phyloP scores from a whole-genome alignment of 805 yeast genomes.

The Suhomyces sp. region DNA sequence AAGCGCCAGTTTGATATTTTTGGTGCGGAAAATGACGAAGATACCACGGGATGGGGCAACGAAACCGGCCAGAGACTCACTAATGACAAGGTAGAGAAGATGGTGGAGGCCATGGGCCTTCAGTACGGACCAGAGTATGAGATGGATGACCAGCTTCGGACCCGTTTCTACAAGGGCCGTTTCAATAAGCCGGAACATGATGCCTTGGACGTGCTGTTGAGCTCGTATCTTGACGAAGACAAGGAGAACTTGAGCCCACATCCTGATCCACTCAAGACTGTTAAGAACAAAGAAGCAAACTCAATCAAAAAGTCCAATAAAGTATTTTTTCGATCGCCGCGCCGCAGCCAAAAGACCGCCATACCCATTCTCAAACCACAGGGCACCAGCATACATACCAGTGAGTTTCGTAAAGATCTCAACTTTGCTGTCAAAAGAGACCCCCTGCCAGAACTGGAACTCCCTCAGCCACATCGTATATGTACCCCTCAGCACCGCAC shows the following conservation, averaged over 20 bases:
- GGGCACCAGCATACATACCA: conserved; percentile 14
- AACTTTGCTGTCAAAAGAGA: conserved; percentile 11
- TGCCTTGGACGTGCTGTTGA: conserved; percentile 34
- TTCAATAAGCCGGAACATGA: conserved; percentile 22
- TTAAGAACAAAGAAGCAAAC: conserved; percentile 10
- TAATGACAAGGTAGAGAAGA: conserved; percentile 37
- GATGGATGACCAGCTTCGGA: conserved; percentile 33
- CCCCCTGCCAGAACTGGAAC: conserved; percentile 5
- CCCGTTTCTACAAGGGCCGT: conserved; percentile 34
- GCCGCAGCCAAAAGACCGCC: conserved; percentile 12
- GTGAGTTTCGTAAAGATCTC: neutral
- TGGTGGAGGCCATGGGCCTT: conserved; percentile 29
- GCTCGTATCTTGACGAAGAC: conserved; percentile 20
- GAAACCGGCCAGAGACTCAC: conserved; percentile 21
- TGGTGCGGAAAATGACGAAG: conserved; percentile 13
- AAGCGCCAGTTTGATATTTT: conserved; percentile 6
- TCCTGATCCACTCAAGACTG: conserved; percentile 25
- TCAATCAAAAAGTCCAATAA: conserved; percentile 21
- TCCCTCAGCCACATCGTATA: conserved; percentile 36
- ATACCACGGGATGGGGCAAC: conserved; percentile 9
- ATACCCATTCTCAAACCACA: conserved; percentile 31
- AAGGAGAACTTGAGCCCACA: conserved; percentile 33
- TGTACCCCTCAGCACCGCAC: conserved; percentile 42
- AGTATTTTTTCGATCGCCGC: conserved; percentile 17
- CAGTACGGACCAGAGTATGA: conserved; percentile 18